phyloP scores from a whole-genome alignment of 768 basidiomycete genomes.

The Butyriboletus loyo region DNA sequence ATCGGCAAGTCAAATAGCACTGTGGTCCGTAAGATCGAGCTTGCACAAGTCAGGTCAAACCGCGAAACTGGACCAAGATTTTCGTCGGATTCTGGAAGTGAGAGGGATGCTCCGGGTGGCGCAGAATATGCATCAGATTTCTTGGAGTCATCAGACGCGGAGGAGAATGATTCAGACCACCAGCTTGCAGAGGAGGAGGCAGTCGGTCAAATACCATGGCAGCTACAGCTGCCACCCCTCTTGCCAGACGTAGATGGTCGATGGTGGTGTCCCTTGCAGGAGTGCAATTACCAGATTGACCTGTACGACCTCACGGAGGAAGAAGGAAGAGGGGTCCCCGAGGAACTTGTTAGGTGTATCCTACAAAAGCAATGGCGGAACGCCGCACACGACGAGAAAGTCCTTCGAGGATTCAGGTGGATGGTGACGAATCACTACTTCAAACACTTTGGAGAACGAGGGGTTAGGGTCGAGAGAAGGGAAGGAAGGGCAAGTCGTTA shows the following conservation, averaged over 20 bases:
- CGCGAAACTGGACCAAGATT: background rate
- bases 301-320: slow-evolving; percentile 40
- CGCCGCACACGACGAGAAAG: slow-evolving; percentile 29
- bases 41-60: slow-evolving; percentile 5
- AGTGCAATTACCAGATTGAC: slow-evolving; percentile 47
- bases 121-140: slow-evolving; percentile 56
- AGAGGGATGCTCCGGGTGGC: slow-evolving; percentile 10
- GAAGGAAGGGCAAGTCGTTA: slow-evolving; percentile 19
- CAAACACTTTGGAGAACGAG: slow-evolving; percentile 20
- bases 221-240: slow-evolving; percentile 35
- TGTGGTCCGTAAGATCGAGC: slow-evolving; percentile 22
- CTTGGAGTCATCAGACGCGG: slow-evolving; percentile 46
- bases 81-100: slow-evolving; percentile 23
- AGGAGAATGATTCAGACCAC: slow-evolving; percentile 38
- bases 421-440: slow-evolving; percentile 29
- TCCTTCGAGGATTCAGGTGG: slow-evolving; percentile 20
- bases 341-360: slow-evolving; percentile 23
- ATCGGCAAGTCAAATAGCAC: slow-evolving; percentile 23
- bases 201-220: slow-evolving; percentile 35
- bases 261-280: slow-evolving; percentile 50
- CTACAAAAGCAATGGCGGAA: slow-evolving; percentile 35
- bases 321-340: slow-evolving; percentile 26
- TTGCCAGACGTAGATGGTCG: slow-evolving; percentile 43
- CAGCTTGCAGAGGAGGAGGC: slow-evolving; percentile 16
- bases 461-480: slow-evolving; percentile 13